phyloP scores from a whole-genome alignment of 148 eudicot genomes.

The Persicaria maculosa region DNA sequence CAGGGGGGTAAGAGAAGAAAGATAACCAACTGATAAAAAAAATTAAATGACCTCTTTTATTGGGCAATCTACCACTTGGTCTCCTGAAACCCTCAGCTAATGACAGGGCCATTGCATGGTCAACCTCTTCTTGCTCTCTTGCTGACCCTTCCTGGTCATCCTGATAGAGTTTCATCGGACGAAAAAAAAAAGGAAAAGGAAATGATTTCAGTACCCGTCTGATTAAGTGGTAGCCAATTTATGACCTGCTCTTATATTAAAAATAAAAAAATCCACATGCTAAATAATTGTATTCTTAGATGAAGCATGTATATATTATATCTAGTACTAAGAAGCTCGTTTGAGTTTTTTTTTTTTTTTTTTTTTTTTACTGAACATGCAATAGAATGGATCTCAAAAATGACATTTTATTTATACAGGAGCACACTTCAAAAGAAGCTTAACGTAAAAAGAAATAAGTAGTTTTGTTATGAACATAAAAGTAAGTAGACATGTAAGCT shows the following conservation, averaged over 20 bases:
- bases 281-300: not conserved
- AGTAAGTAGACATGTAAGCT: not conserved
- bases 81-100: constrained; percentile 60
- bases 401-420: not conserved
- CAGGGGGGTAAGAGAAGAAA: not conserved
- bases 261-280: not conserved
- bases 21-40: not conserved
- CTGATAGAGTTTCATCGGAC: constrained; percentile 27
- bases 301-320: not conserved
- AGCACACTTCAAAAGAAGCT: not conserved
- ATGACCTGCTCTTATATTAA: too few species aligned
- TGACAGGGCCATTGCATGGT: constrained; percentile 68
- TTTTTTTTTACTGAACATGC: not conserved
- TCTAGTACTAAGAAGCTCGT: too few species aligned
- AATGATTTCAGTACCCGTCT: not conserved
- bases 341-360: too few species aligned
- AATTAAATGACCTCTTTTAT: constrained; percentile 4
- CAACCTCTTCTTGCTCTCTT: constrained; percentile 63
- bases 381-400: not conserved
- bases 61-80: constrained; percentile 44
- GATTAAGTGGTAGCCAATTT: not conserved
- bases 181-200: not conserved
- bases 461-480: not conserved
- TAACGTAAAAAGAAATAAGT: not conserved
- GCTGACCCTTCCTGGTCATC: constrained; percentile 56